These are phyloP conservation scores for Talaromyces liani DNA, from an alignment of 495 filamentous ascomycete genomes.

Conservation along the genomic window DNA sequence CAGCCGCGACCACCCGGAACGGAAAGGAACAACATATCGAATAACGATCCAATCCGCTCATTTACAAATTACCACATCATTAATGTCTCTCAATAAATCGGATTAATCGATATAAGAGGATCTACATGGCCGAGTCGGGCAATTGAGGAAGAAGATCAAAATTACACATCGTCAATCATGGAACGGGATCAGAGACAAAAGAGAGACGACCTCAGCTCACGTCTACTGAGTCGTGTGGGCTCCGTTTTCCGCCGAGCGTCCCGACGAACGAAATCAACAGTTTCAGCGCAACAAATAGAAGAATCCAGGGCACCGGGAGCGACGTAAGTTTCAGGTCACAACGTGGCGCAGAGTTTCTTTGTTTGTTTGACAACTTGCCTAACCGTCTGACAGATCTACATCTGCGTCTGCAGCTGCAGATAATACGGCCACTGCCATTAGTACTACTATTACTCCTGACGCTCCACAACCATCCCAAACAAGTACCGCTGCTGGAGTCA, in stretches of 20 bases:
- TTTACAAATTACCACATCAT: background rate
- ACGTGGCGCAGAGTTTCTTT: background rate
- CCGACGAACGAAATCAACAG: constrained; percentile 2
- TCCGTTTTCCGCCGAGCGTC: constrained; percentile 7
- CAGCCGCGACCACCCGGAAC: background rate
- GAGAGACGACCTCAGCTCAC: constrained; percentile 2
- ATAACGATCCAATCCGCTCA: background rate
- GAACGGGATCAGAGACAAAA: constrained; percentile 2
- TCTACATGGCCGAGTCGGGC: background rate
- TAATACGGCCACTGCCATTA: constrained; percentile 8
- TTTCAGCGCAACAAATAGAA: background rate
- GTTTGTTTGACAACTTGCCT: background rate
- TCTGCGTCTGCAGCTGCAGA: constrained; percentile 15
- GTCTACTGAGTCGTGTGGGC: background rate
- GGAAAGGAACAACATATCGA: background rate
- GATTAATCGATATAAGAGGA: background rate
- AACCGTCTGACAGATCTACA: constrained; percentile 6
- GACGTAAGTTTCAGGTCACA: background rate
- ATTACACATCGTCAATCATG: background rate
- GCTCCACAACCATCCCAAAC: constrained; percentile 9
- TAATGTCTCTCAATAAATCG: background rate
- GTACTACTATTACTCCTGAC: constrained; percentile 10
- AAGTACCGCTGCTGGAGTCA: constrained; percentile 6
- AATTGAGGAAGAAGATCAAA: background rate
- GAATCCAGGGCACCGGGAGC: background rate